Base-by-base conservation (phyloP, 2,329 filamentous ascomycete species). In the Diatrype stigma region DNA sequence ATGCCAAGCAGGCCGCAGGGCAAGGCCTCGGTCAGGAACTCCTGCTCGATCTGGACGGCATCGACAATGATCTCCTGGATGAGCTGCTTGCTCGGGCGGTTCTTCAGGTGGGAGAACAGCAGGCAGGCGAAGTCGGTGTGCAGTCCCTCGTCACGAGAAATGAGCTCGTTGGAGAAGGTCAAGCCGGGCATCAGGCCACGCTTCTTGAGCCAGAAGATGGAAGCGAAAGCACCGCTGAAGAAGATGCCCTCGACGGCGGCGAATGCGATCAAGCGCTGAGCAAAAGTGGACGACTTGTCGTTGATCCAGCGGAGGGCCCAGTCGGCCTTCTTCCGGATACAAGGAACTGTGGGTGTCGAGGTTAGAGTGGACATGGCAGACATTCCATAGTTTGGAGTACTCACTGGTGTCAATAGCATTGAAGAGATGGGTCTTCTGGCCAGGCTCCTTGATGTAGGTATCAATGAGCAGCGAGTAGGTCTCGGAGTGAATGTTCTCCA, bases 131-230 rank as follows among this genome's bases (percentile, higher is more conserved):
- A 99, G 79, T 99, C 94, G 58, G 94, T 99, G 84, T 99, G 94
- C 63, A 99, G 90, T 72, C 94, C 94, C 82, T 99, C 94, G 64
- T 99, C 94, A 78, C 94, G 93, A 56, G 94, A 99, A 78, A 99
- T 99, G 67, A 99, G 88, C 80, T 99, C 94, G 79, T 99, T 99
- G 71, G 94, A 97, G 80, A 99, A 99, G 62, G 94, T 97, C 56
- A 99, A 82, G 63, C 94, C 94, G 45, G 94, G 89, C 94, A 99
- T 99, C 61, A 99, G 85, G 63, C 94, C 94, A 72, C 95, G 94
- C 87, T 99, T 99, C 89, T 97, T 99, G 68, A 99, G 81, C 94
- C 94, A 99, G 83, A 99, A 99, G 77, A 99, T 97, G 61, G 94
- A 95, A 3, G 94, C 94, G 66, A 99, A 99, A 22, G 94, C 96